Evolutionary conservation across 2,329 filamentous ascomycete genomes (phyloP).

Genomic region (Microcyclospora tardicrescens): DNA sequence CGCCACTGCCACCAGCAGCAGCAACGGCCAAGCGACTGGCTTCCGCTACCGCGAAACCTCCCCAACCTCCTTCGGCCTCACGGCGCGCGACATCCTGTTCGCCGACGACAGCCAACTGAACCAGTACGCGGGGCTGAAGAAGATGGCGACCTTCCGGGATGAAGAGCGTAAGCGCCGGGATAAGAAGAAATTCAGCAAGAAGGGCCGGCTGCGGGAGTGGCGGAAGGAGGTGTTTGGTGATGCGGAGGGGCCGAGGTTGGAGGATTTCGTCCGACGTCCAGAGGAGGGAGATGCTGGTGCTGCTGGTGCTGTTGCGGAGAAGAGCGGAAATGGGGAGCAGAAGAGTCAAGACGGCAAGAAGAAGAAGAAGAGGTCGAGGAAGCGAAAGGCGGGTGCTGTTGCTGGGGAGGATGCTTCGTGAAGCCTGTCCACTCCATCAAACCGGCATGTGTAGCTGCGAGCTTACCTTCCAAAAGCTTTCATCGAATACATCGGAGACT

Average conservation of each 20-base stretch:
- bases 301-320: background rate
- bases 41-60: slow-evolving; percentile 96
- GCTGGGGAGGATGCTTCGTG: too few species aligned
- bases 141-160: slow-evolving; percentile 81
- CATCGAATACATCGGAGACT: too few species aligned
- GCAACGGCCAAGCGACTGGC: slow-evolving; percentile 31
- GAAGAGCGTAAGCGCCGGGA: slow-evolving; percentile 80
- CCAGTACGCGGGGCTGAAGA: slow-evolving; percentile 85
- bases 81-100: slow-evolving; percentile 78
- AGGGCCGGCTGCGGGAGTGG: slow-evolving; percentile 82
- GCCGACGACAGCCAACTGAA: slow-evolving; percentile 78
- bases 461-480: too few species aligned
- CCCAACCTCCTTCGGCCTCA: slow-evolving; percentile 79
- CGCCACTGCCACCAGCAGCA: slow-evolving; percentile 29
- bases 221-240: slow-evolving; percentile 54
- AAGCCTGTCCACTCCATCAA: too few species aligned
- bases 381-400: background rate
- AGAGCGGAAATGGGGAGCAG: background rate
- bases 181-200: slow-evolving; percentile 81
- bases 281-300: background rate
- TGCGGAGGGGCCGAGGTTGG: slow-evolving; percentile 34
- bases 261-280: slow-evolving; percentile 4
- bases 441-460: background rate
- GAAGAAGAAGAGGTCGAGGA: background rate
- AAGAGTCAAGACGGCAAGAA: background rate